These are phyloP conservation scores for Endoconidiophora polonica DNA, from an alignment of 2,329 filamentous ascomycete species.

Conservation along the genomic window DNA sequence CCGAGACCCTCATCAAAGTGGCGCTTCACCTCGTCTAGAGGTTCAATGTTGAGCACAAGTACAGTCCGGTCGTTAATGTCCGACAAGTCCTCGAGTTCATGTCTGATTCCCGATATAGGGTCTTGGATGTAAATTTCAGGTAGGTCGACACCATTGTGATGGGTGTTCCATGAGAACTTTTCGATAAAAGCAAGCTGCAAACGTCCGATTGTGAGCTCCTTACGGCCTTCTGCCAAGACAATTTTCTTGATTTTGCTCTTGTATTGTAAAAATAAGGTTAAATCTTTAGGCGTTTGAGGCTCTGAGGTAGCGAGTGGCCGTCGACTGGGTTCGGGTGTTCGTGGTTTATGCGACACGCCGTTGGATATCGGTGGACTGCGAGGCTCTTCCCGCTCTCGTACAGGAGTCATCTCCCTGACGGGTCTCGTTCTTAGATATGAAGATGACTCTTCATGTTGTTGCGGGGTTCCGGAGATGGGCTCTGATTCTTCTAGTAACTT, in stretches of 20 bases:
- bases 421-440: neutral
- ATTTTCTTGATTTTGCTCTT: slow-evolving; percentile 97
- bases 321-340: slow-evolving; percentile 13
- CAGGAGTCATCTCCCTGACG: slow-evolving; percentile 5
- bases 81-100: slow-evolving; percentile 81
- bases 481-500: slow-evolving; percentile 11
- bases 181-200: slow-evolving; percentile 95
- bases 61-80: slow-evolving; percentile 94
- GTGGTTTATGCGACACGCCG: slow-evolving; percentile 14
- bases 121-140: slow-evolving; percentile 98
- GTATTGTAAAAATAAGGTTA: slow-evolving; percentile 90
- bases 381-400: neutral
- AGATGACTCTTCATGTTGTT: neutral
- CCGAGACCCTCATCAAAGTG: slow-evolving; percentile 89
- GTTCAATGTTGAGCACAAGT: slow-evolving; percentile 84
- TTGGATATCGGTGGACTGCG: neutral
- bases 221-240: slow-evolving; percentile 66
- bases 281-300: slow-evolving; percentile 53
- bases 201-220: slow-evolving; percentile 70
- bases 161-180: slow-evolving; percentile 97
- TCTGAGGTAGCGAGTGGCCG: slow-evolving; percentile 44
- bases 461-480: neutral
- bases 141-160: slow-evolving; percentile 78
- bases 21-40: slow-evolving; percentile 85
- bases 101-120: slow-evolving; percentile 83